These are phyloP conservation scores for Hericium erinaceus DNA, from an alignment of 768 basidiomycete species.

Conservation along the genomic window DNA sequence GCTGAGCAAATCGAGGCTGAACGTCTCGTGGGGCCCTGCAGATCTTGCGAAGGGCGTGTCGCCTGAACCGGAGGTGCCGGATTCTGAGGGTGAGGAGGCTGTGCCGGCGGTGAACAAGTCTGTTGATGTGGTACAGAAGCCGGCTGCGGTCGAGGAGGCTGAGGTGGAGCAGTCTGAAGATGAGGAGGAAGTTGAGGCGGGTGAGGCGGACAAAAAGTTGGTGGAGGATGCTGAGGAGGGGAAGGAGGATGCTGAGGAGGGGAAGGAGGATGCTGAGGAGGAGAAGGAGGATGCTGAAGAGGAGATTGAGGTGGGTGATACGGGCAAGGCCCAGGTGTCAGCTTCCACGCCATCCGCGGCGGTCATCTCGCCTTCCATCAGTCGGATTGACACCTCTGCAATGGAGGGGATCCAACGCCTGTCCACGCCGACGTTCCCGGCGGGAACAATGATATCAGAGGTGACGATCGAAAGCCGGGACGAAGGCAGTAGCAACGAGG, in stretches of 20 bases:
- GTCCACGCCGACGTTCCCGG: neutral
- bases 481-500: constrained; percentile 12
- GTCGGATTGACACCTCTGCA: too few species aligned
- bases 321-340: too few species aligned
- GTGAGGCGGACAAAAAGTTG: neutral
- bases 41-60: neutral
- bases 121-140: neutral
- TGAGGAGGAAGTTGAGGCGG: neutral
- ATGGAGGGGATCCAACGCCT: neutral
- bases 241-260: neutral
- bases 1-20: neutral
- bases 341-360: too few species aligned
- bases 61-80: neutral
- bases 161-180: neutral
- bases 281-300: neutral
- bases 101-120: neutral
- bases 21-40: neutral
- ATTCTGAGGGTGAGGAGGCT: neutral
- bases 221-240: neutral
- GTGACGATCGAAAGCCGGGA: constrained; percentile 5
- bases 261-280: neutral
- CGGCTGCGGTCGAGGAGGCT: neutral
- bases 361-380: too few species aligned
- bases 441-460: constrained; percentile 7
- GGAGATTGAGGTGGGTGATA: neutral